phyloP scores from a whole-genome alignment of 306 rosid genomes.

The Castanopsis chinensis region DNA sequence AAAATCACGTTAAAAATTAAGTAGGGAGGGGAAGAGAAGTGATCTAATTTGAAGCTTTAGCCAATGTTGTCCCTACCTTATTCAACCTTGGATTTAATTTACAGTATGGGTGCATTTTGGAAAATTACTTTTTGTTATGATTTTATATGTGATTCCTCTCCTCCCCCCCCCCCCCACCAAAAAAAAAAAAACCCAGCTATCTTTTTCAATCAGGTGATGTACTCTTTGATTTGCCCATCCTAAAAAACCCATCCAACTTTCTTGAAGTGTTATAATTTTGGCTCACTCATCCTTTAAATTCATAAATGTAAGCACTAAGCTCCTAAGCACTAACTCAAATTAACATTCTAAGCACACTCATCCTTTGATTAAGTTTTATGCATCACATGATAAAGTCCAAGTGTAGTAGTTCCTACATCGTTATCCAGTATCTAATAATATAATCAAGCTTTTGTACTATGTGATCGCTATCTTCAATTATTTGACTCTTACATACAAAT shows the following conservation, averaged over 20 bases:
- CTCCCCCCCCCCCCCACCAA: no score
- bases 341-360: no score
- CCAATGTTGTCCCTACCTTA: not conserved
- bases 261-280: no score
- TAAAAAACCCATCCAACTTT: no score
- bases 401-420: not conserved
- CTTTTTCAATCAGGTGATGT: no score
- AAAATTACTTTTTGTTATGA: not conserved
- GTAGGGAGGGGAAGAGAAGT: not conserved
- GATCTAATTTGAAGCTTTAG: not conserved
- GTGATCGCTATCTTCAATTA: not conserved
- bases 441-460: not conserved
- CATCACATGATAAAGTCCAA: no score
- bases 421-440: not conserved
- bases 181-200: no score
- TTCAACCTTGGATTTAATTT: not conserved
- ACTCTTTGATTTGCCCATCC: no score
- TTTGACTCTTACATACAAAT: not conserved
- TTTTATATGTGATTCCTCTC: not conserved
- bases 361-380: no score
- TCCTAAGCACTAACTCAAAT: no score
- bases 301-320: no score
- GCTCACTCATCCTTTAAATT: no score
- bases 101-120: not conserved
- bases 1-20: not conserved